phyloP scores from a whole-genome alignment of 768 basidiomycete genomes.

The Galerina sulciceps region DNA sequence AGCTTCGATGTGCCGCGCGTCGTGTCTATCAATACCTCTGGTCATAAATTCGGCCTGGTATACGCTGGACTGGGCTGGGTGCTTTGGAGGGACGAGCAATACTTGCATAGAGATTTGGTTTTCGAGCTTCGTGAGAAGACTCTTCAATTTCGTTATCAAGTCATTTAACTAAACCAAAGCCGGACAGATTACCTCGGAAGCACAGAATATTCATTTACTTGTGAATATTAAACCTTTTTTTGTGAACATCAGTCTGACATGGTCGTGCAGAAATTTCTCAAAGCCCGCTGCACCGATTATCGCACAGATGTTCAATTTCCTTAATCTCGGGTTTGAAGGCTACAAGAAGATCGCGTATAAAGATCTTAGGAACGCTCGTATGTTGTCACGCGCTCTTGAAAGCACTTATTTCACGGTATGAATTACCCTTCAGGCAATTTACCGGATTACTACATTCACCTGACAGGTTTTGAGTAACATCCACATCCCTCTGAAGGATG shows the following conservation, averaged over 20 bases:
- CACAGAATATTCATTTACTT: conserved; percentile 66
- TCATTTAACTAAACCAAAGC: background rate
- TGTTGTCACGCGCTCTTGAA: conserved; percentile 61
- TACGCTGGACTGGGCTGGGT: conserved; percentile 66
- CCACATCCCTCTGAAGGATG: conserved; percentile 41
- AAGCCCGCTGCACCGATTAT: conserved; percentile 62
- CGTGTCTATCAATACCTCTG: conserved; percentile 54
- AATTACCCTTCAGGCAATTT: background rate
- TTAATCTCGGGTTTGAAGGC: conserved; percentile 61
- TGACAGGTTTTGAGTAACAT: conserved; percentile 50
- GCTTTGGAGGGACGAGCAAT: conserved; percentile 60
- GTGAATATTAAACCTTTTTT: conserved; percentile 22
- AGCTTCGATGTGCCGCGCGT: conserved; percentile 62
- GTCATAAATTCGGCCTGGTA: conserved; percentile 63
- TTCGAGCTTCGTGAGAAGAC: conserved; percentile 60
- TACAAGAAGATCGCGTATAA: conserved; percentile 48
- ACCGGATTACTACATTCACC: background rate
- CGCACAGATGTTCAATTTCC: conserved; percentile 64
- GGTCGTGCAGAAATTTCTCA: conserved; percentile 49
- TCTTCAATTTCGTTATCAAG: background rate
- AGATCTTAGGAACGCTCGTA: conserved; percentile 58
- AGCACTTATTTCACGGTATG: conserved; percentile 51
- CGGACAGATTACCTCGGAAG: conserved; percentile 53
- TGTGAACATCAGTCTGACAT: background rate
- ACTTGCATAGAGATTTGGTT: conserved; percentile 63